Base-by-base conservation (phyloP, 208 protist genomes). In the Herpetomonas samuelpessoai region DNA sequence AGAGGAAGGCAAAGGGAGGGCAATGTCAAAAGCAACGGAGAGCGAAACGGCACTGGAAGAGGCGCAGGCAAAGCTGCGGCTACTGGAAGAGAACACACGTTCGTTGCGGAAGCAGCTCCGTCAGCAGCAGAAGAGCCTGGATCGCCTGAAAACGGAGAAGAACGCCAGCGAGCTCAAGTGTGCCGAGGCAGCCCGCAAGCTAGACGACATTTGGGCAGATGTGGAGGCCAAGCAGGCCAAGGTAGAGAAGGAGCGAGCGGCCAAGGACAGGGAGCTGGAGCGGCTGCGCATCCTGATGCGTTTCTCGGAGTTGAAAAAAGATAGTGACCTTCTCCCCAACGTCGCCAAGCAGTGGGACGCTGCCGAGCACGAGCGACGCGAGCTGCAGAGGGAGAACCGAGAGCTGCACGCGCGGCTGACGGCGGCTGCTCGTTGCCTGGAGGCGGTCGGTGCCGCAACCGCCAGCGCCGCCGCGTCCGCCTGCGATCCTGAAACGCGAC, bases 271-370 rank as follows among this genome's bases (percentile, higher is more conserved):
- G 31, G 83, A 90, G 65, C 62, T 90, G 35, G 64, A 56, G 10
- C 71, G 83, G 10, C 71, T 90, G 24, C 83, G 83, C 19, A 47
- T 83, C n/a, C 49, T 90, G 24, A 74, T 90, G 73, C 78, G 83
- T 50, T 90, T 90, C 50, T 90, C 83, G 18, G 79, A 90, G 56
- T 60, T 90, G 19, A 90, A 90, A 51, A 81, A 85, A 51, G 71
- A 86, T 48, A 90, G 83, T 46, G 81, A 88, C 46, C 57, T 57
- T 35, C 71, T 92, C 1, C 47, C 30, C 1, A 44, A 25, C 14
- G 59, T 61, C 12, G 41, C 27, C 46, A 53, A 1, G 24, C 48
- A 69, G 31, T 63, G 72, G 1, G 25, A 74, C 22, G 31, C 49
- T 2, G 57, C 57, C 2, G 22, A 60, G 18, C 41, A 62, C 22